Percentiles rank a stretch among this genome's conserved stretches.
Conservation (phyloP, 139 green algal genomes). For the Chlorella sp. region DNA sequence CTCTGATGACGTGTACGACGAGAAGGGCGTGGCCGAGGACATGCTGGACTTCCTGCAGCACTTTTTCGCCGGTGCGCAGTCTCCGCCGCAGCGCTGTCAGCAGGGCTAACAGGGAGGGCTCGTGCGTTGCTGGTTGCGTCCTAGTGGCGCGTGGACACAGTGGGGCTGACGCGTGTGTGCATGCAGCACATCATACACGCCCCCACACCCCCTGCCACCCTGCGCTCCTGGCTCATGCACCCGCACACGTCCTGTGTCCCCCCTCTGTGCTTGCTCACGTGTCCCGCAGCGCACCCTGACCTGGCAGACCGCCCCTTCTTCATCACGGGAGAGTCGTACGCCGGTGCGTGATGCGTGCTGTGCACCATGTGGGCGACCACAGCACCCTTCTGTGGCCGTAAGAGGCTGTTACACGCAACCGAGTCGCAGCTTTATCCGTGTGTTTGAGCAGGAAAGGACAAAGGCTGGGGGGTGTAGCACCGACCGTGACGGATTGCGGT, state of each 20-base stretch:
- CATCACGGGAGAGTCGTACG: conserved; percentile 65
- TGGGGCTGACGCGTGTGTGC: neutral
- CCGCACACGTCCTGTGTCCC: neutral
- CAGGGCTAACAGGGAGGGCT: neutral
- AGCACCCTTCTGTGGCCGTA: too few relatives aligned
- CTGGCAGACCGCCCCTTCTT: conserved; percentile 66
- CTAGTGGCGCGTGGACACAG: too few relatives aligned
- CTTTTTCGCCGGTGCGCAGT: conserved; percentile 42
- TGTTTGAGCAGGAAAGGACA: too few relatives aligned
- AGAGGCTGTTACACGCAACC: too few relatives aligned
- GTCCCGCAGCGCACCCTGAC: conserved; percentile 51
- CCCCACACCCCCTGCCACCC: neutral
- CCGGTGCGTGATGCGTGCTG: conserved; percentile 36
- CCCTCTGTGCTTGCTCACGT: too few relatives aligned
- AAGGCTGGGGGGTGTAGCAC: too few relatives aligned
- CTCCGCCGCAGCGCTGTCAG: neutral
- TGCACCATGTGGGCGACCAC: too few relatives aligned
- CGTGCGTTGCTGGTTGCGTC: too few relatives aligned
- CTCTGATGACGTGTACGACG: conserved; percentile 39
- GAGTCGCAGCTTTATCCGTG: too few relatives aligned
- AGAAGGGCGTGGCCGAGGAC: conserved; percentile 73
- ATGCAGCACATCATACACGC: neutral
- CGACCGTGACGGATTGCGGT: too few relatives aligned
- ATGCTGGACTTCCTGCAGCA: conserved; percentile 93
- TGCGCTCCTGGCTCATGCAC: neutral